phyloP scores from a whole-genome alignment of 139 green algal genomes.

The Raphidocelis subcapitata region DNA sequence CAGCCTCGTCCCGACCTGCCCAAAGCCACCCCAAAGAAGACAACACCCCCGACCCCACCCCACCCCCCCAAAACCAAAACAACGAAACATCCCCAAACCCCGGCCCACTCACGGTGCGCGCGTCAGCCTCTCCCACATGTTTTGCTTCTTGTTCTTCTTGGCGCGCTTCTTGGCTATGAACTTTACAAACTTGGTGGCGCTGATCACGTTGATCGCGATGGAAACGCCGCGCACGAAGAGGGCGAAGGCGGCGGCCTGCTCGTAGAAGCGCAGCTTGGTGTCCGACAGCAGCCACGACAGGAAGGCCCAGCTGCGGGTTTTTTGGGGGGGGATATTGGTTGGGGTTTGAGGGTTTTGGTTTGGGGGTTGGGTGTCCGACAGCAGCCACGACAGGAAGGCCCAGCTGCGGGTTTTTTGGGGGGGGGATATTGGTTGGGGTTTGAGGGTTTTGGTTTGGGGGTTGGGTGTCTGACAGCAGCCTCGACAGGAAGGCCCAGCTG shows the following conservation, averaged over 20 bases:
- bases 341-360: too few relatives aligned
- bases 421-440: too few relatives aligned
- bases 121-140: conserved; percentile 54
- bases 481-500: conserved; percentile 56
- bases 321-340: too few relatives aligned
- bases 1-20: too few relatives aligned
- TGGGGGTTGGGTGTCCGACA: conserved; percentile 16
- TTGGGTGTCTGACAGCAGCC: conserved; percentile 35
- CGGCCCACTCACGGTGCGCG: conserved; percentile 21
- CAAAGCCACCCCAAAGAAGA: too few relatives aligned
- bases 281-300: conserved; percentile 41
- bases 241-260: conserved; percentile 37
- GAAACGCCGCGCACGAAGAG: conserved; percentile 18
- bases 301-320: conserved; percentile 49
- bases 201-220: conserved; percentile 28
- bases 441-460: too few relatives aligned
- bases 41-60: too few relatives aligned
- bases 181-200: conserved; percentile 16
- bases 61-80: too few relatives aligned
- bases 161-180: conserved; percentile 24
- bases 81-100: too few relatives aligned
- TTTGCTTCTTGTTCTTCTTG: conserved; percentile 52
- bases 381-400: conserved; percentile 56
- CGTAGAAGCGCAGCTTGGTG: conserved; percentile 38
- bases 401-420: conserved; percentile 35